Conservation (phyloP, 2,329 filamentous ascomycete genomes). For the Stagonosporopsis chrysanthemi region DNA sequence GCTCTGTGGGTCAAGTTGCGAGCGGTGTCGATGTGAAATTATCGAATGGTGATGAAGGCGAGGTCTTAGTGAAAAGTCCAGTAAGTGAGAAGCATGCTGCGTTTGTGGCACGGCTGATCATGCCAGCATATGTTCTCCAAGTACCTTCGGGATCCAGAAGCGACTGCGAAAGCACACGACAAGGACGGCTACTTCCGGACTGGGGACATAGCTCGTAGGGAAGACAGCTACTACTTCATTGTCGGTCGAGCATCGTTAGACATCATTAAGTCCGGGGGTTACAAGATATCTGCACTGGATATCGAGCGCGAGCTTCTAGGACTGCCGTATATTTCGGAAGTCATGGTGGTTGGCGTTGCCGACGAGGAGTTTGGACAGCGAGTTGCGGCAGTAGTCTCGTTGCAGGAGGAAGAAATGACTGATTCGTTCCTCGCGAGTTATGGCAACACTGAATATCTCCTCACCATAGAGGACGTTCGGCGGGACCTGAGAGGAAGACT, state of each 20-base stretch:
- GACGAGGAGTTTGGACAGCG: conserved; percentile 64
- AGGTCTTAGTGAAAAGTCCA: conserved; percentile 53
- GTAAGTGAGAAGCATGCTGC: conserved; percentile 16
- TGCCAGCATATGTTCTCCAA: conserved; percentile 52
- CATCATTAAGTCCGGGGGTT: conserved; percentile 64
- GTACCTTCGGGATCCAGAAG: conserved; percentile 52
- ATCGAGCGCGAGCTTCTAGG: conserved; percentile 62
- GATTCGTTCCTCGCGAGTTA: conserved; percentile 27
- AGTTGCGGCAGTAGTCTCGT: conserved; percentile 61
- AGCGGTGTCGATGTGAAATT: conserved; percentile 53
- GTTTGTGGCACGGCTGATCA: conserved; percentile 4
- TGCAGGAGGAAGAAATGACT: conserved; percentile 46
- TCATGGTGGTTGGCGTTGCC: conserved; percentile 61
- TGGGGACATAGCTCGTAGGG: conserved; percentile 52
- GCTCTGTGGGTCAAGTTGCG: conserved; percentile 48
- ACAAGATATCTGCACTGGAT: conserved; percentile 63
- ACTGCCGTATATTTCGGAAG: conserved; percentile 59
- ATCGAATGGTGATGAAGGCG: conserved; percentile 57
- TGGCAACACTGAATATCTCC: conserved; percentile 21
- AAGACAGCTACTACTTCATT: conserved; percentile 60
- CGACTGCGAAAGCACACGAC: conserved; percentile 56
- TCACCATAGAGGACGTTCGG: conserved; percentile 54
- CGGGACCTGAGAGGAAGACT: conserved; percentile 54
- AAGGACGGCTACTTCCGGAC: conserved; percentile 60
- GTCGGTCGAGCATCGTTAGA: conserved; percentile 61